A percentile compares a stretch with the other conserved stretches of the same genome.
phyloP scores from a whole-genome alignment of 1,284 basidiomycete genomes.

The Boletus sp. region DNA sequence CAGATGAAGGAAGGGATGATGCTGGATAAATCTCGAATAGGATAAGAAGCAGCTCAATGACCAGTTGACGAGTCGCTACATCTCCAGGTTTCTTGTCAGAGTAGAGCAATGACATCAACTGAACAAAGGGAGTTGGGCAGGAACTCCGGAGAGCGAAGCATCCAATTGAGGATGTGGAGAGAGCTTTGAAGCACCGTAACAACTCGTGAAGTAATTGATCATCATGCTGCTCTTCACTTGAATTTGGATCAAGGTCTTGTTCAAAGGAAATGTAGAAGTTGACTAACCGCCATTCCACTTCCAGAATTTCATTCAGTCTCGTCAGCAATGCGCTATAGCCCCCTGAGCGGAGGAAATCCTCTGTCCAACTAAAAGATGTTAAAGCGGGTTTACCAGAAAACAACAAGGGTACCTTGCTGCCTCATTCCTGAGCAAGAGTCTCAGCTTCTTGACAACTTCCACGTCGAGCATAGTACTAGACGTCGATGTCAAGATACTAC shows the following conservation, averaged over 20 bases:
- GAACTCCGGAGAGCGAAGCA: conserved; percentile 78
- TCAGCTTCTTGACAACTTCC: conserved; percentile 72
- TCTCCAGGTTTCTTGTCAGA: conserved; percentile 98
- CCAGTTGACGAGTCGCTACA: conserved; percentile 82
- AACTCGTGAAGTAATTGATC: conserved; percentile 92
- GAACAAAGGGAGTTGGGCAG: conserved; percentile 82
- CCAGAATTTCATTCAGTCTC: conserved; percentile 87
- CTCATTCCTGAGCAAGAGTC: conserved; percentile 81
- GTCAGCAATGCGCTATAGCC: conserved; percentile 85
- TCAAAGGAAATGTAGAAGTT: not conserved
- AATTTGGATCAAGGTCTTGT: conserved; percentile 13
- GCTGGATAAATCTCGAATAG: conserved; percentile 82
- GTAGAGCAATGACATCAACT: conserved; percentile 81
- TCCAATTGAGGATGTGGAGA: conserved; percentile 85
- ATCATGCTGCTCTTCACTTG: conserved; percentile 94
- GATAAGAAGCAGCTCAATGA: conserved; percentile 79
- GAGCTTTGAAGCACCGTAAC: conserved; percentile 88
- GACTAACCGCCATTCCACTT: conserved; percentile 91
- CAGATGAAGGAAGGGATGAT: conserved; percentile 55
- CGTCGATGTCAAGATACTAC: conserved; percentile 57
- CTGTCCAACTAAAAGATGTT: conserved; percentile 69
- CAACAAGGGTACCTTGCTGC: conserved; percentile 57
- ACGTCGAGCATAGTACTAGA: conserved; percentile 70
- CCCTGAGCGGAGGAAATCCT: conserved; percentile 78
- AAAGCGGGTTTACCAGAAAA: conserved; percentile 9